phyloP scores from a whole-genome alignment of 2,329 filamentous ascomycete genomes.

The Aspergillus japonicus region DNA sequence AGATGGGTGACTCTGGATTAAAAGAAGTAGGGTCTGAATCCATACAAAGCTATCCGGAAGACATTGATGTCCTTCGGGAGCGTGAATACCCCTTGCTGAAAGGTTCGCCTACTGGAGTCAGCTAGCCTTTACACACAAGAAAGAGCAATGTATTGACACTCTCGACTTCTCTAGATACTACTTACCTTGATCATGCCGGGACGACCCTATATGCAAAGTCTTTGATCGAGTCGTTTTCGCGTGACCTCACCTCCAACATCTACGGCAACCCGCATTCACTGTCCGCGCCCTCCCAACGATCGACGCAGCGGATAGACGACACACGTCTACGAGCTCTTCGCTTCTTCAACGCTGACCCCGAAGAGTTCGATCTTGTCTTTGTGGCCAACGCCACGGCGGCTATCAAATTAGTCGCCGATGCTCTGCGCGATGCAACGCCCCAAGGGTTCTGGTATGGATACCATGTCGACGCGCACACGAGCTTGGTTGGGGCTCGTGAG shows the following conservation, averaged over 20 bases:
- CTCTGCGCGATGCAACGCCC: slow-evolving; percentile 62
- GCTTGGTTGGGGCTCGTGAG: slow-evolving; percentile 76
- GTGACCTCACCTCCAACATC: slow-evolving; percentile 73
- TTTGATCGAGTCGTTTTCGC: slow-evolving; percentile 73
- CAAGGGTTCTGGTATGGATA: slow-evolving; percentile 80
- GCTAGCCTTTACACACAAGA: background rate
- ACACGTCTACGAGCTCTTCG: slow-evolving; percentile 67
- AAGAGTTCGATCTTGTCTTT: slow-evolving; percentile 83
- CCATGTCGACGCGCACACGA: slow-evolving; percentile 82
- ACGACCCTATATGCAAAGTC: slow-evolving; percentile 81
- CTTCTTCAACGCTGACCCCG: slow-evolving; percentile 79
- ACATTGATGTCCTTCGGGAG: slow-evolving; percentile 49
- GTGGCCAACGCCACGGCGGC: slow-evolving; percentile 89
- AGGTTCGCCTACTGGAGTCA: slow-evolving; percentile 24
- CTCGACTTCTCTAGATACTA: slow-evolving; percentile 53
- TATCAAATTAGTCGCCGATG: slow-evolving; percentile 81
- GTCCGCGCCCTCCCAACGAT: slow-evolving; percentile 75
- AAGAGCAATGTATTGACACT: background rate
- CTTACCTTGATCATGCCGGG: slow-evolving; percentile 94
- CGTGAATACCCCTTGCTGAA: slow-evolving; percentile 49
- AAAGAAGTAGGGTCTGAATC: slow-evolving; percentile 17
- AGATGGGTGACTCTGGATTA: slow-evolving; percentile 5
- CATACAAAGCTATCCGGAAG: slow-evolving; percentile 40
- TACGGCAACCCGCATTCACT: slow-evolving; percentile 92
- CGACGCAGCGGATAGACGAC: slow-evolving; percentile 73